Evolutionary conservation across 768 basidiomycete species (phyloP).

Genomic region (Mycena albidolilacea): DNA sequence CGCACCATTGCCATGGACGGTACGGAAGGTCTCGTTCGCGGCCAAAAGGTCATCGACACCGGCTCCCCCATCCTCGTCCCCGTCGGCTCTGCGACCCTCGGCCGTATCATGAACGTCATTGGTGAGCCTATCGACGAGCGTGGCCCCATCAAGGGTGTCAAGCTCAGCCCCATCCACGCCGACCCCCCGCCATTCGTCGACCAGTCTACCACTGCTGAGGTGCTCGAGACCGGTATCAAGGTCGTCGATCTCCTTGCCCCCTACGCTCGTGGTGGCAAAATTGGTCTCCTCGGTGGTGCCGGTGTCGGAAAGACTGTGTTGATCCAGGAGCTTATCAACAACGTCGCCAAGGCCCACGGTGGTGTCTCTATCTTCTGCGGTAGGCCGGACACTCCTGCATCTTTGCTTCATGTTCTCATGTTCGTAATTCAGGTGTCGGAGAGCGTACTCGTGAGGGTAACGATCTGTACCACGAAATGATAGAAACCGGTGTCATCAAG

Average conservation of each 20-base stretch:
- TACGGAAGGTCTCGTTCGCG: conserved; percentile 99
- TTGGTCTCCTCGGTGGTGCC: conserved; percentile 99
- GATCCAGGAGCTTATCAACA: conserved; percentile 99
- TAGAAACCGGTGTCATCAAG: conserved; percentile 99
- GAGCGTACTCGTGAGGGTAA: conserved; percentile 99
- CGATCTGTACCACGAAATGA: conserved; percentile 99
- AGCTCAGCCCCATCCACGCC: conserved; percentile 93
- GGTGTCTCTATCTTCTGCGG: conserved; percentile 99
- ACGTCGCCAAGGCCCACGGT: conserved; percentile 99
- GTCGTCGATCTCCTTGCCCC: conserved; percentile 99
- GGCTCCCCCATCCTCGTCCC: conserved; percentile 97
- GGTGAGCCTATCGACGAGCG: conserved; percentile 99
- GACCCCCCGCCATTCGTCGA: conserved; percentile 98
- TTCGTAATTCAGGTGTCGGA: conserved; percentile 84
- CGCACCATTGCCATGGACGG: conserved; percentile 99
- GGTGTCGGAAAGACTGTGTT: conserved; percentile 99
- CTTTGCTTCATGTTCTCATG: conserved; percentile 11
- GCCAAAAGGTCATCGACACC: conserved; percentile 96
- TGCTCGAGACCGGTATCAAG: conserved; percentile 99
- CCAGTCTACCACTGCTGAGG: conserved; percentile 98
- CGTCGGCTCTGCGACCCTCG: conserved; percentile 94
- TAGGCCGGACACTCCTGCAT: conserved; percentile 51
- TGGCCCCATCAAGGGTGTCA: conserved; percentile 97
- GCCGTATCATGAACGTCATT: conserved; percentile 99
- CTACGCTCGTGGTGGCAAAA: conserved; percentile 99